phyloP scores from a whole-genome alignment of 495 filamentous ascomycete genomes.

The Margaritispora aquatica region DNA sequence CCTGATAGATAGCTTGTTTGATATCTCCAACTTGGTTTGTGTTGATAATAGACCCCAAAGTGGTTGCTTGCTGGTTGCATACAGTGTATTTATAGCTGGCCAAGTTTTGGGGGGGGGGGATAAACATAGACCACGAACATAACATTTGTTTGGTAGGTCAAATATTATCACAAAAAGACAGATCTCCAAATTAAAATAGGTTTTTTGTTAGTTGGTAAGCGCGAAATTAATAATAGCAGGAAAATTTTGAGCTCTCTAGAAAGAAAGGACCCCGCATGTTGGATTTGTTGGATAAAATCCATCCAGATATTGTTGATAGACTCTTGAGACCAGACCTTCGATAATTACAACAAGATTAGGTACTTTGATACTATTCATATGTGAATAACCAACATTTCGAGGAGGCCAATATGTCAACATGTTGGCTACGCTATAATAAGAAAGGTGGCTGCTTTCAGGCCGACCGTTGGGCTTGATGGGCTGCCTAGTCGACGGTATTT shows the following conservation, averaged over 20 bases:
- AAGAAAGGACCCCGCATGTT: too few relatives aligned
- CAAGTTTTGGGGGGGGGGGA: neutral
- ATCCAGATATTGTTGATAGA: neutral
- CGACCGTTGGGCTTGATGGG: neutral
- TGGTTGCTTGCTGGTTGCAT: neutral
- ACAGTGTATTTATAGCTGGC: neutral
- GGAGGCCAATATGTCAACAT: neutral
- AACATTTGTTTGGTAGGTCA: neutral
- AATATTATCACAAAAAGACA: neutral
- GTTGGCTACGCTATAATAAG: neutral
- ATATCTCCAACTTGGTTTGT: neutral
- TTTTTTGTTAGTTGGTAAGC: neutral
- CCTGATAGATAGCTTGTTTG: too few relatives aligned
- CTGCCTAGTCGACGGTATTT: neutral
- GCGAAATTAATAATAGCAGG: too few relatives aligned
- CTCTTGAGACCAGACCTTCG: neutral
- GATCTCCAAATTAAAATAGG: neutral
- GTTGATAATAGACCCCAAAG: neutral
- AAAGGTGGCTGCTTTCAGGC: neutral
- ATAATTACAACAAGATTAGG: neutral
- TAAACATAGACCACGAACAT: neutral
- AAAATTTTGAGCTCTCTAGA: too few relatives aligned
- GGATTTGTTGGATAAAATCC: neutral
- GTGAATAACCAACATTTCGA: neutral
- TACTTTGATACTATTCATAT: neutral